These are phyloP conservation scores for Candida maris DNA, from an alignment of 805 yeast species.

Conservation along the genomic window DNA sequence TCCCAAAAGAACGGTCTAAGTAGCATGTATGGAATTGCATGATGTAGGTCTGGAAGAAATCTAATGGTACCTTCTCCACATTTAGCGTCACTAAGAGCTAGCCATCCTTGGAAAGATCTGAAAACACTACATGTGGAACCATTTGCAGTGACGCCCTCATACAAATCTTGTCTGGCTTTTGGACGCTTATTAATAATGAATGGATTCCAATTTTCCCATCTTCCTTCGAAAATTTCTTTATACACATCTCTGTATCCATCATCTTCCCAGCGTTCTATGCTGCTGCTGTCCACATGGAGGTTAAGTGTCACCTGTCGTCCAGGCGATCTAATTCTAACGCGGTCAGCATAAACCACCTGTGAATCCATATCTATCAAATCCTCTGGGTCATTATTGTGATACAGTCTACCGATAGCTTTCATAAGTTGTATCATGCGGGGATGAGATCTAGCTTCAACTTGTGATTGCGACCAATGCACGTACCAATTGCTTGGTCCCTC, in stretches of 20 bases:
- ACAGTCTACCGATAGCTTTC: constrained; percentile 13
- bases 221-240: constrained; percentile 34
- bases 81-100: constrained; percentile 34
- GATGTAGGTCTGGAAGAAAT: constrained; percentile 34
- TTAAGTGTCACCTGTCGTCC: constrained; percentile 35
- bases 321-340: constrained; percentile 38
- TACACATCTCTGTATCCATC: constrained; percentile 35
- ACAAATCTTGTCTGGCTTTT: constrained; percentile 32
- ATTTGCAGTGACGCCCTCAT: constrained; percentile 18
- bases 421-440: constrained; percentile 31
- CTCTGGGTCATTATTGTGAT: constrained; percentile 20
- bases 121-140: constrained; percentile 27
- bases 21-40: constrained; percentile 36
- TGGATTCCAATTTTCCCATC: constrained; percentile 43
- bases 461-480: constrained; percentile 39
- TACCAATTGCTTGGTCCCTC: constrained; percentile 30
- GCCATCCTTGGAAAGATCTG: constrained; percentile 43
- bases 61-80: constrained; percentile 38
- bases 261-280: constrained; percentile 47
- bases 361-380: constrained; percentile 29
- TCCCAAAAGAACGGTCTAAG: constrained; percentile 37
- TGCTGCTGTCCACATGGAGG: constrained; percentile 41
- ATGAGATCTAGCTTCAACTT: constrained; percentile 37
- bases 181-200: constrained; percentile 34
- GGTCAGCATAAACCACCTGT: constrained; percentile 40